Evolutionary conservation across 176 grass and related monocot species (phyloP).

Genomic region (Raddia guianensis): DNA sequence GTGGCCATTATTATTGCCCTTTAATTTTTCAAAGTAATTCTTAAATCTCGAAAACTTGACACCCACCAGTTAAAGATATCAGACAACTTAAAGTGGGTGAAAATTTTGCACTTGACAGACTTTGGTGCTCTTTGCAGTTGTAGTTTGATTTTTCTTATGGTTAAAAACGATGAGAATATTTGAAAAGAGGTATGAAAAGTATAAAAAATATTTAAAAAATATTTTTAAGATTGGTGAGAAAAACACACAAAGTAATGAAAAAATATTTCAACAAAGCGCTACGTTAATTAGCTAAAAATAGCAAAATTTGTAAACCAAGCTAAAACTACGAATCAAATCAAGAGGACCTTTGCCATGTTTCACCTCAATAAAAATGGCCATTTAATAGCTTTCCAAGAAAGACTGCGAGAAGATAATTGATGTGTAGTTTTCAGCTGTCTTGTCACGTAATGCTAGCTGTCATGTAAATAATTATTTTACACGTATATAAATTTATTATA

Average conservation of each 20-base stretch:
- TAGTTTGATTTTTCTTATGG: no score
- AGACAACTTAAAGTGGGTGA: conserved; percentile 37
- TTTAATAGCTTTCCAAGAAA: neutral
- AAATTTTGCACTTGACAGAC: neutral
- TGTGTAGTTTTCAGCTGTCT: neutral
- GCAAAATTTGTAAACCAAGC: neutral
- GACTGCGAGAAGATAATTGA: neutral
- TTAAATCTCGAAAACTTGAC: neutral
- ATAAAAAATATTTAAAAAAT: neutral
- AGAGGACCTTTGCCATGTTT: neutral
- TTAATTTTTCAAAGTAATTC: conserved; percentile 32
- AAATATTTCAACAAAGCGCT: no score
- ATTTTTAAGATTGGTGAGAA: no score
- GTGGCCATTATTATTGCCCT: neutral
- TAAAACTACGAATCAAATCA: no score
- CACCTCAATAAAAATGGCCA: neutral
- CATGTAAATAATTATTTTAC: no score
- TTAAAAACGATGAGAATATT: no score
- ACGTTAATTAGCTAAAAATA: no score
- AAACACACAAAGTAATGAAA: no score
- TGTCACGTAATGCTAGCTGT: neutral
- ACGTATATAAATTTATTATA: no score
- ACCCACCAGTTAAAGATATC: conserved; percentile 40
- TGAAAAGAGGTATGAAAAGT: neutral
- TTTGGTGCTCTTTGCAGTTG: no score